Evolutionary conservation across 495 filamentous ascomycete genomes (phyloP).

Genomic region (Xylona heveae): DNA sequence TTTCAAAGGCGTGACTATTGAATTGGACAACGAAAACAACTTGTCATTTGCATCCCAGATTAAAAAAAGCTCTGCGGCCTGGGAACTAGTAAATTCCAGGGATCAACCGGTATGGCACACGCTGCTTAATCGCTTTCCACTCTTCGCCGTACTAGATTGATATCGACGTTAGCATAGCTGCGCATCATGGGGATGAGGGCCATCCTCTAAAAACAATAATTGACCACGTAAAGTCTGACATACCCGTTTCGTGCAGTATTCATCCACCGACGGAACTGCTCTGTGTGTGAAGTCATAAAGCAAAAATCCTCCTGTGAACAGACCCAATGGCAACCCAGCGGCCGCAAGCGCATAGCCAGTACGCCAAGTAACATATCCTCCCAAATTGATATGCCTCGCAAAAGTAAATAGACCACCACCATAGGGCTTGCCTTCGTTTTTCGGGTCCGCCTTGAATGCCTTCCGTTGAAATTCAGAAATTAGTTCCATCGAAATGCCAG

Average conservation of each 20-base stretch:
- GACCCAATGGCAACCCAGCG: constrained; percentile 23
- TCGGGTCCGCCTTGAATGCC: constrained; percentile 26
- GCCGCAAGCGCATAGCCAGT: constrained; percentile 25
- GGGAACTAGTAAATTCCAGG: constrained; percentile 12
- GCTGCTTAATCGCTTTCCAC: constrained; percentile 22
- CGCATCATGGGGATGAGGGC: background rate
- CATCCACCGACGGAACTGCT: constrained; percentile 25
- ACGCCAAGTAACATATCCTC: constrained; percentile 32
- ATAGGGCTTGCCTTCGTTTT: constrained; percentile 32
- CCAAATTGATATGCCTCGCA: constrained; percentile 39
- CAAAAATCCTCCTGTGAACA: constrained; percentile 17
- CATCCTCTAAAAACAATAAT: background rate
- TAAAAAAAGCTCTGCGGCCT: no score
- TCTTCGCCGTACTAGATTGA: constrained; percentile 18
- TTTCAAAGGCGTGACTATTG: no score
- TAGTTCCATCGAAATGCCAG: constrained; percentile 26
- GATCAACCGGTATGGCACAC: constrained; percentile 22
- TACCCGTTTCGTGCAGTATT: constrained; percentile 23
- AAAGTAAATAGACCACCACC: constrained; percentile 26
- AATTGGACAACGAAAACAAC: no score
- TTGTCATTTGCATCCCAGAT: no score
- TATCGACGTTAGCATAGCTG: no score
- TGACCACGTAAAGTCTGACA: background rate
- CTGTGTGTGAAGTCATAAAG: constrained; percentile 23
- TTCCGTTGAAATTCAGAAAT: constrained; percentile 29